phyloP scores from a whole-genome alignment of 805 yeast species.

The Candida argentea region DNA sequence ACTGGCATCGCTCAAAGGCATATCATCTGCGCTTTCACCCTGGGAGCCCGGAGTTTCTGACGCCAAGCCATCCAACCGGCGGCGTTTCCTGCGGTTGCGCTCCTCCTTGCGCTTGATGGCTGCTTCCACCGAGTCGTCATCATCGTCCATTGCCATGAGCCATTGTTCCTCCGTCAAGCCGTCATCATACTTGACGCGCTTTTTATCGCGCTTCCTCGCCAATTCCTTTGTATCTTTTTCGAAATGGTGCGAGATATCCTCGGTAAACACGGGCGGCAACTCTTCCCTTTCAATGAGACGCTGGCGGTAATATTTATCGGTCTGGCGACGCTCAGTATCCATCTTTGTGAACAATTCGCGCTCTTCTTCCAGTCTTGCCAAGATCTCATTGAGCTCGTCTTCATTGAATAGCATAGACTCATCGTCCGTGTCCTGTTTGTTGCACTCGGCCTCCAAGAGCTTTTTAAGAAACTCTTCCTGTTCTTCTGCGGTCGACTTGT shows the following conservation, averaged over 20 bases:
- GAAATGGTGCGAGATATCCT: slow-evolving; percentile 18
- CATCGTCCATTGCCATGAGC: slow-evolving; percentile 66
- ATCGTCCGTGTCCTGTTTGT: slow-evolving; percentile 47
- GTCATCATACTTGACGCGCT: slow-evolving; percentile 19
- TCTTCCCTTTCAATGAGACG: slow-evolving; percentile 16
- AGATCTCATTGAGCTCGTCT: slow-evolving; percentile 60
- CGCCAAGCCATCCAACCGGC: slow-evolving; percentile 9
- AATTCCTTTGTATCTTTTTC: slow-evolving; percentile 16
- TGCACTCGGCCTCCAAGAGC: slow-evolving; percentile 60
- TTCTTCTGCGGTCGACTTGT: slow-evolving; percentile 78
- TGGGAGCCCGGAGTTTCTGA: slow-evolving; percentile 14
- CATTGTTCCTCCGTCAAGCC: slow-evolving; percentile 38
- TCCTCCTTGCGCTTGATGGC: slow-evolving; percentile 45
- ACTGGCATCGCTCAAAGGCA: slow-evolving; percentile 6
- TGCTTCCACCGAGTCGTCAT: slow-evolving; percentile 51
- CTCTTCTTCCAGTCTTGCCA: slow-evolving; percentile 62
- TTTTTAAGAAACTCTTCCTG: slow-evolving; percentile 72
- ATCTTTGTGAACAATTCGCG: slow-evolving; percentile 42
- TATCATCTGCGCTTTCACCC: slow-evolving; percentile 16
- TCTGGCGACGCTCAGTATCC: slow-evolving; percentile 46
- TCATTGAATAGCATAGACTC: slow-evolving; percentile 43
- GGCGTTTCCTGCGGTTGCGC: slow-evolving; percentile 30
- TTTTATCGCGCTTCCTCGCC: slow-evolving; percentile 17
- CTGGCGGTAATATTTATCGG: slow-evolving; percentile 9
- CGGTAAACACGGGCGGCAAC: slow-evolving; percentile 17